A percentile compares a stretch with the other conserved stretches of the same genome.
phyloP scores from a whole-genome alignment of 2,329 filamentous ascomycete species.

The Stachybotrys elegans region DNA sequence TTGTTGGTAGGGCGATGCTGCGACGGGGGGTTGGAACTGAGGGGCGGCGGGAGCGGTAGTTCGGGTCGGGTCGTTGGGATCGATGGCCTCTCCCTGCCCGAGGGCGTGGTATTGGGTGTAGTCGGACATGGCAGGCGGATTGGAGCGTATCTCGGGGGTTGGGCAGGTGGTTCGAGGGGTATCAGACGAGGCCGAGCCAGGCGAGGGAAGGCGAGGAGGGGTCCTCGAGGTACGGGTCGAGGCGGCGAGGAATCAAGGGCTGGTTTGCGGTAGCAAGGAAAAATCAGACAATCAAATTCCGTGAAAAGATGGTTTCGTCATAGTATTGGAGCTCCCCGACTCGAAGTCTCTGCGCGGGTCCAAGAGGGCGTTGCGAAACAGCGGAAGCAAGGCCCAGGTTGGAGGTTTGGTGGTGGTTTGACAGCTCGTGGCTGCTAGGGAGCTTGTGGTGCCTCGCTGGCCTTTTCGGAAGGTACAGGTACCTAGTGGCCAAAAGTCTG shows the following conservation, averaged over 20 bases:
- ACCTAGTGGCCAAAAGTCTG: too few species aligned
- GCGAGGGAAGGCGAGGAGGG: neutral
- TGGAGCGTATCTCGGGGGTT: neutral
- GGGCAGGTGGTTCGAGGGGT: neutral
- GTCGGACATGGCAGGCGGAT: constrained; percentile 32
- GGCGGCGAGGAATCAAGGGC: neutral
- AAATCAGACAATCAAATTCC: neutral
- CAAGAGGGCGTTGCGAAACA: neutral
- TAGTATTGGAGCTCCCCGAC: too few species aligned
- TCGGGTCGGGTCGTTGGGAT: constrained; percentile 50
- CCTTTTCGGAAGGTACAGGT: too few species aligned
- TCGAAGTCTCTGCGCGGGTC: too few species aligned
- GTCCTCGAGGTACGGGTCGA: neutral
- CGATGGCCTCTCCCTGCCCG: constrained; percentile 49
- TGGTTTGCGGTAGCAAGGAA: too few species aligned
- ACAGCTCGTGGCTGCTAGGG: constrained; percentile 2
- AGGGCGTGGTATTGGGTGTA: constrained; percentile 52
- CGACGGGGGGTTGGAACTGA: constrained; percentile 52
- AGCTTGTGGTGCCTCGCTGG: constrained; percentile 21
- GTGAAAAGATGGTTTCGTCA: too few species aligned
- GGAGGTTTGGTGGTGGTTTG: too few species aligned
- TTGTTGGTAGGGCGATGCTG: constrained; percentile 48
- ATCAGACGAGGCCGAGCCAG: neutral
- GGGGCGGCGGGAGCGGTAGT: constrained; percentile 44
- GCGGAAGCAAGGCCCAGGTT: neutral